A percentile compares a stretch with the other conserved stretches of the same genome.
Conservation (phyloP, 2,329 filamentous ascomycete genomes). For the Thielaviopsis musarum region DNA sequence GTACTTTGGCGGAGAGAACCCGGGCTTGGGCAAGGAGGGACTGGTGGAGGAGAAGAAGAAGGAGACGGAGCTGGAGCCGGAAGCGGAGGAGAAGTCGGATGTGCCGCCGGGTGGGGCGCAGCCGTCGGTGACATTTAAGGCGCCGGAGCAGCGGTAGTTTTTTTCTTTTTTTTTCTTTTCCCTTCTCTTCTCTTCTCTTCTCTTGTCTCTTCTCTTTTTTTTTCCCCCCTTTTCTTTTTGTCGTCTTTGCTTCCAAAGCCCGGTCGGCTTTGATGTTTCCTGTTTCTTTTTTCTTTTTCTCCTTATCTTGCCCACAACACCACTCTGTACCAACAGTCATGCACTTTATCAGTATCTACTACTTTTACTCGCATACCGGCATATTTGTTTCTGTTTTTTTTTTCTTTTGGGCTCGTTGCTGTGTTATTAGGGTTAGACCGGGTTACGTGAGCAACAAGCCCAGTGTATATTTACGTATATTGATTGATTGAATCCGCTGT, state of each 20-base stretch:
- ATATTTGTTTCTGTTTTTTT: not conserved
- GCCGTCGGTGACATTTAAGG: not conserved
- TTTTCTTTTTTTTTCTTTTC: slow-evolving; percentile 1
- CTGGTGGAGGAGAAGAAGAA: slow-evolving; percentile 36
- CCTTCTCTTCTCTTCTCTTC: not conserved
- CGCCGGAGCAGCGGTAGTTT: not conserved
- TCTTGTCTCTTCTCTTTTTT: not conserved
- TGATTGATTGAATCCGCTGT: no score
- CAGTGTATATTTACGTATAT: no score
- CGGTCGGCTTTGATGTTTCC: not conserved
- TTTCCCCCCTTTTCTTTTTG: not conserved
- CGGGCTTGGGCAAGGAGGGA: slow-evolving; percentile 35
- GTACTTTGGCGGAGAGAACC: slow-evolving; percentile 59
- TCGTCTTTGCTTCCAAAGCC: not conserved
- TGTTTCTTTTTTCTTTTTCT: not conserved
- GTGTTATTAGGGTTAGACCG: no score
- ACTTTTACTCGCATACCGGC: not conserved
- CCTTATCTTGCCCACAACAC: not conserved
- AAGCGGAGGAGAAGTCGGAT: slow-evolving; percentile 13
- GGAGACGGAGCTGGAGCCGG: slow-evolving; percentile 17
- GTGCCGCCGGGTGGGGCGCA: not conserved
- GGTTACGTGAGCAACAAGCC: no score
- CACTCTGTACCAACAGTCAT: no score
- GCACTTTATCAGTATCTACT: not conserved
- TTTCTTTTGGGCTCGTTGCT: not conserved